These are phyloP conservation scores for Geranium brycei DNA, from an alignment of 345 rosid genomes.

Conservation along the genomic window DNA sequence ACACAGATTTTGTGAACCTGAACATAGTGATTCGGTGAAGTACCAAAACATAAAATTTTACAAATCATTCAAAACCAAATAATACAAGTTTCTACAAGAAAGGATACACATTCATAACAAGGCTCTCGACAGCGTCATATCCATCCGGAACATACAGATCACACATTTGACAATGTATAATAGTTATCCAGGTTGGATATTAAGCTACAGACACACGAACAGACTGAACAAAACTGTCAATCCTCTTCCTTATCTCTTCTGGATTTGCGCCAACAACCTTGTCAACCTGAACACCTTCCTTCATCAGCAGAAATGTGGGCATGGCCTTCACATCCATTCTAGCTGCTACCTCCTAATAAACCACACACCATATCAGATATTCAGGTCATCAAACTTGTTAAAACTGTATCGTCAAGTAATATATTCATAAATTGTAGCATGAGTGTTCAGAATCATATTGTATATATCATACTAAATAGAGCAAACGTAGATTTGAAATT, in stretches of 20 bases:
- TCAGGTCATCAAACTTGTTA: too few species aligned
- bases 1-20: too few species aligned
- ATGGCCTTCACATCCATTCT: conserved; percentile 72
- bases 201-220: conserved; percentile 23
- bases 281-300: conserved; percentile 44
- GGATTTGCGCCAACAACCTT: conserved; percentile 87
- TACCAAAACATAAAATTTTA: neutral
- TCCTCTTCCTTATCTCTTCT: conserved; percentile 74
- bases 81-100: neutral
- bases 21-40: too few species aligned
- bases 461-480: too few species aligned
- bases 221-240: conserved; percentile 51
- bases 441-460: too few species aligned
- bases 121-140: neutral
- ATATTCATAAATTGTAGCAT: too few species aligned
- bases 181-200: neutral
- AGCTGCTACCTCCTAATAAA: conserved; percentile 53
- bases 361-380: neutral
- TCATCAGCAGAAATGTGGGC: conserved; percentile 80
- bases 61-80: neutral
- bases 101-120: neutral
- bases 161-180: neutral
- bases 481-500: too few species aligned
- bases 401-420: too few species aligned
- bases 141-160: too few species aligned